phyloP scores from a whole-genome alignment of 2,329 filamentous ascomycete genomes.

The Penicillium sp. region DNA sequence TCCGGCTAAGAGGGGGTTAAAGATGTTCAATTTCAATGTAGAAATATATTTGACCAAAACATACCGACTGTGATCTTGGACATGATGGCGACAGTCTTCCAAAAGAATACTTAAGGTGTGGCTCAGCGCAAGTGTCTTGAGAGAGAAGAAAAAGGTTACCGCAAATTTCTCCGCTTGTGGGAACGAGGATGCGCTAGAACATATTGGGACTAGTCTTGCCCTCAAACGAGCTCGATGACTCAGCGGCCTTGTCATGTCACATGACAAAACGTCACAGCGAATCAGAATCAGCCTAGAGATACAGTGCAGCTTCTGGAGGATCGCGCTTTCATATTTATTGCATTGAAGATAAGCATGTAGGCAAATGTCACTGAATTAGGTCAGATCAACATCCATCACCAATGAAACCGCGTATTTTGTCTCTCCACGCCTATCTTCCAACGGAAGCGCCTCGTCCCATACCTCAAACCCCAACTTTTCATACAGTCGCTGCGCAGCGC shows the following conservation, averaged over 20 bases:
- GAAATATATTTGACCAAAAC: conserved; percentile 20
- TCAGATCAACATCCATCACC: conserved; percentile 2
- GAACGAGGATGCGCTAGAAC: conserved; percentile 30
- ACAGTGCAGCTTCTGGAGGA: neutral
- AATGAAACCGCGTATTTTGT: conserved; percentile 1
- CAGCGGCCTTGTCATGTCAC: neutral
- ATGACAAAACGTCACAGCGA: neutral
- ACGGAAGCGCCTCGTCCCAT: conserved; percentile 6
- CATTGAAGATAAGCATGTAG: neutral
- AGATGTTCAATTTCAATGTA: neutral
- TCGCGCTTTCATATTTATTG: neutral
- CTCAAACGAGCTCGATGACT: conserved; percentile 18
- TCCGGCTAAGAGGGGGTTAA: conserved; percentile 62
- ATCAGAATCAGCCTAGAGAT: neutral
- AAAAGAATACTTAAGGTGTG: conserved; percentile 82
- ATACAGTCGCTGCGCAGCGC: conserved; percentile 17
- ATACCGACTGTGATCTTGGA: conserved; percentile 60
- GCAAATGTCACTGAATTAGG: neutral
- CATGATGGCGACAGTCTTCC: conserved; percentile 74
- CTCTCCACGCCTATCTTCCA: neutral
- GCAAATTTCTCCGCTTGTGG: conserved; percentile 43
- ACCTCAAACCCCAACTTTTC: conserved; percentile 22
- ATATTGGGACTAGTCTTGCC: conserved; percentile 29
- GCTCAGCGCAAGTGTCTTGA: conserved; percentile 49
- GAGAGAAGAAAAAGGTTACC: conserved; percentile 27